Evolutionary conservation across 2,329 filamentous ascomycete genomes (phyloP).

Genomic region (Monilinia laxa): DNA sequence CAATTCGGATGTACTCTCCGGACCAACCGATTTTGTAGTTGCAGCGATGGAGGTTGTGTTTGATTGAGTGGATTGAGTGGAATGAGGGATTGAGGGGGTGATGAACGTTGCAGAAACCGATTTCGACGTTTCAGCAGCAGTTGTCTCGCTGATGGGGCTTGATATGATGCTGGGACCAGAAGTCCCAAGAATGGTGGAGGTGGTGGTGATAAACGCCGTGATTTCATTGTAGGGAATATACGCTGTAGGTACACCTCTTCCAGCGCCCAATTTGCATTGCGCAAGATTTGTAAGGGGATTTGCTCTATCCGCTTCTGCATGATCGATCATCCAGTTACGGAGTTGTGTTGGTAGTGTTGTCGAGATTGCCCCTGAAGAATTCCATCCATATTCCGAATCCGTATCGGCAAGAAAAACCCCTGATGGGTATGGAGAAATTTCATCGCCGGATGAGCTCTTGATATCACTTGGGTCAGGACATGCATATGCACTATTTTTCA

Average conservation of each 20-base stretch:
- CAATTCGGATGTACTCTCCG: neutral
- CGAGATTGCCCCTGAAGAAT: constrained; percentile 19
- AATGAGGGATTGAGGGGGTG: neutral
- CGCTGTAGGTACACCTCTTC: constrained; percentile 26
- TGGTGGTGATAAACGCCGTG: constrained; percentile 14
- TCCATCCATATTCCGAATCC: constrained; percentile 14
- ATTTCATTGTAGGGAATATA: constrained; percentile 27
- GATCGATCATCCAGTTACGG: constrained; percentile 23
- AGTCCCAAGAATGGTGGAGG: constrained; percentile 24
- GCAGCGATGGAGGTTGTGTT: neutral
- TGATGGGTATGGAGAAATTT: constrained; percentile 24
- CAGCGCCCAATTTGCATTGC: constrained; percentile 22
- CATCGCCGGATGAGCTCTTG: constrained; percentile 6
- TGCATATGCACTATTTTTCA: constrained; percentile 11
- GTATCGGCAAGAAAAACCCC: constrained; percentile 23
- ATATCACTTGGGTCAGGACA: constrained; percentile 14
- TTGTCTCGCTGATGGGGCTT: neutral
- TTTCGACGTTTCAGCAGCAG: neutral
- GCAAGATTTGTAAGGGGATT: constrained; percentile 16
- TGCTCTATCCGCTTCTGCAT: constrained; percentile 17
- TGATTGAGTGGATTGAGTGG: neutral
- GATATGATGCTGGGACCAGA: neutral
- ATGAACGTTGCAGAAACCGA: neutral
- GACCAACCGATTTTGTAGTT: neutral
- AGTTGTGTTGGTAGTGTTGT: constrained; percentile 21